These are phyloP conservation scores for Cupressus sempervirens DNA, from an alignment of 75 land plant genomes.

Conservation along the genomic window DNA sequence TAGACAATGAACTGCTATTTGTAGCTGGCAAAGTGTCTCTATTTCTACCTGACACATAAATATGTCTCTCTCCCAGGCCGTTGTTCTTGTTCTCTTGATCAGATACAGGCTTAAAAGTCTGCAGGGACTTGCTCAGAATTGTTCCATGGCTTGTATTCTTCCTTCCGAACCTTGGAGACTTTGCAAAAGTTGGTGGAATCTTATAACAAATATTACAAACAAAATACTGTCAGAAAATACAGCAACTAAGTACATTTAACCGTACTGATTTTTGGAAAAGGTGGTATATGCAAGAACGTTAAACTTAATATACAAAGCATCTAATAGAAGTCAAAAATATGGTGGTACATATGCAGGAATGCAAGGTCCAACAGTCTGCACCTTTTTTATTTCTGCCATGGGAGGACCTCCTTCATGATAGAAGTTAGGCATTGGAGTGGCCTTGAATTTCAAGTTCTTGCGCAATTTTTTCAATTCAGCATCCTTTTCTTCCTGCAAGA, in stretches of 20 bases:
- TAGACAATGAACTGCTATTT: background rate
- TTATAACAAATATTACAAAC: background rate
- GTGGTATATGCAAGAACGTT: background rate
- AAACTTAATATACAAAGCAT: background rate
- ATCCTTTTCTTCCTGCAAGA: constrained; percentile 18
- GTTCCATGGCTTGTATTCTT: background rate
- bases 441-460: constrained; percentile 29
- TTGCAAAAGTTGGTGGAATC: constrained; percentile 34
- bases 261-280: background rate
- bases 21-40: background rate
- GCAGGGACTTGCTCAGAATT: background rate
- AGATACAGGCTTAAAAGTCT: background rate
- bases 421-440: constrained; percentile 29
- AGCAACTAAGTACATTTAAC: background rate
- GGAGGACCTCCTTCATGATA: constrained; percentile 29
- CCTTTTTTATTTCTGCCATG: constrained; percentile 22
- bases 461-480: constrained; percentile 22
- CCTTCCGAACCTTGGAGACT: constrained; percentile 26
- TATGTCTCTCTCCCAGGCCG: background rate
- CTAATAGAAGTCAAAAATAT: background rate
- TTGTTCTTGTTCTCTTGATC: background rate
- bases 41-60: background rate
- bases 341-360: background rate
- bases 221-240: background rate
- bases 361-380: background rate